Base-by-base conservation (phyloP, 345 rosid genomes). In the Trapa incisa region DNA sequence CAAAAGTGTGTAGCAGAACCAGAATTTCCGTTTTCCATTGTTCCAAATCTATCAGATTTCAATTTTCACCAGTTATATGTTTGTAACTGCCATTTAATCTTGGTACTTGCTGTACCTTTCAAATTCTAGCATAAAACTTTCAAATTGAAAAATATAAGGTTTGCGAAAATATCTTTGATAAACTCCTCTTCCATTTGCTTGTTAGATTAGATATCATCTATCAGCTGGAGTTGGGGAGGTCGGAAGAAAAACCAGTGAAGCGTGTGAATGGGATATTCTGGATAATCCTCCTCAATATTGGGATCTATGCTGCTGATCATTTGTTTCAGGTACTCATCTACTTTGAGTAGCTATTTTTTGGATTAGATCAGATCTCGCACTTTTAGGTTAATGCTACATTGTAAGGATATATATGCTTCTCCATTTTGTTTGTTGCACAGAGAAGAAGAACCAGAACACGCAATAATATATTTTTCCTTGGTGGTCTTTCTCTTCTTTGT, bases 201-300 rank as follows among this genome's bases (percentile, higher is more conserved):
- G 73, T 65, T 71, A 64, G 0, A 66, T 39, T 75, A 92, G 98
- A 89, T 70, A 79, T 87, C 72, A 76, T 79, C 39, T 71, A 87
- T 43, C 79, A 85, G 57, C 80, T 84, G 61, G 95, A 87, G 70
- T 78, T 89, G 53, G 83, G 79, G 62, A 87, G 82, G 78, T 82
- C 76, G 1, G 80, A 74, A 41, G 78, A 65, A 14, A 87, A 84
- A 66, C 85, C 86, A 5, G 75, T 68, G 68, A 89, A 79, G 63
- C 80, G 77, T 0, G 90, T 80, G 16, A 88, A 81, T 57, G 97
- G 91, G 22, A 78, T 89, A 29, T 92, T 88, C 73, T 92, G 93
- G 94, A 85, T 89, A 72, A 88, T 92, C 74, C 96, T 92, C 70
- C 71, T 89, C 56, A 89, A 89, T 80, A 79, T 92, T 70, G 96